Percentiles rank a stretch among this genome's conserved stretches.
Conservation (phyloP, 1,284 basidiomycete genomes). For the Rhodotorula sp. region DNA sequence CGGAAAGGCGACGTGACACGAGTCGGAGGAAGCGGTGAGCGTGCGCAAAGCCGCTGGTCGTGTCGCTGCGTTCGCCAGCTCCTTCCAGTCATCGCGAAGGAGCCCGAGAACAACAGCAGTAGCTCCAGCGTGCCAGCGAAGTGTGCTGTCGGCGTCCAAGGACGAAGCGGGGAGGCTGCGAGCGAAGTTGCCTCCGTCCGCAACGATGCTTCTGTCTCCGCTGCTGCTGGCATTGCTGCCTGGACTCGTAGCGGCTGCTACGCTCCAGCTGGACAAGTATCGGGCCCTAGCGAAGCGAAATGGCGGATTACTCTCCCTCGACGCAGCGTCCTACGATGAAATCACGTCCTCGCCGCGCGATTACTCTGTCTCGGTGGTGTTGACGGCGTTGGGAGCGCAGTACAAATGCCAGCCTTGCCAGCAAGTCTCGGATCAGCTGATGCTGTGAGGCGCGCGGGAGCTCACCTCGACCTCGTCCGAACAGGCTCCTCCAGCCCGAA, state of each 20-base stretch:
- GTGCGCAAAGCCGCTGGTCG: too few relatives aligned
- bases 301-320: slow-evolving; percentile 75
- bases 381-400: slow-evolving; percentile 76
- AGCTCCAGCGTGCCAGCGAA: background rate
- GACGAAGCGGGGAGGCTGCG: background rate
- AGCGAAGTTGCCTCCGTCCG: background rate
- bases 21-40: too few relatives aligned
- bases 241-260: background rate
- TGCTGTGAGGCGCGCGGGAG: background rate
- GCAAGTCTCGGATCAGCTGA: slow-evolving; percentile 33
- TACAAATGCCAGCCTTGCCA: slow-evolving; percentile 61
- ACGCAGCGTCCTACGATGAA: slow-evolving; percentile 70
- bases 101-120: too few relatives aligned
- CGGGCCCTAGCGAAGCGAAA: slow-evolving; percentile 59
- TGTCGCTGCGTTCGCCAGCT: too few relatives aligned
- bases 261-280: slow-evolving; percentile 54
- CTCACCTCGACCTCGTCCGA: background rate
- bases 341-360: slow-evolving; percentile 62
- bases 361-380: slow-evolving; percentile 76
- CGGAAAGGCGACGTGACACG: too few relatives aligned
- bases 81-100: too few relatives aligned
- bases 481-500: slow-evolving; percentile 77
- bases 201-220: slow-evolving; percentile 3
- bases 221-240: slow-evolving; percentile 4
- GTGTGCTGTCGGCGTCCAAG: background rate